Evolutionary conservation across 1,139 yeast species (phyloP).

Genomic region (Yamadazyma conglobata): DNA sequence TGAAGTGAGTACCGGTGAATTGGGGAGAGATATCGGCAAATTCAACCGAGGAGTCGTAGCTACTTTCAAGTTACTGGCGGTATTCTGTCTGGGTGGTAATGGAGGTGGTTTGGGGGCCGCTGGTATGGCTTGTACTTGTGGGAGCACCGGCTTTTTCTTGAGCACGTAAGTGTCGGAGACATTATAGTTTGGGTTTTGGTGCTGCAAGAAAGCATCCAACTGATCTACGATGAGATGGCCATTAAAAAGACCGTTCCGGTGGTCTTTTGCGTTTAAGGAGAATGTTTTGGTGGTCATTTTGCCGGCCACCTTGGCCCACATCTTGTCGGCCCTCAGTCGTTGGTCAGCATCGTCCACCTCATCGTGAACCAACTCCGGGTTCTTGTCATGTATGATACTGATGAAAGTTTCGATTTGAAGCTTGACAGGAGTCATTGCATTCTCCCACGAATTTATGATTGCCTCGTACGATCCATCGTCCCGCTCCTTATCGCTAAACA

Average conservation of each 20-base stretch:
- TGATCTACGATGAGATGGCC: constrained; percentile 35
- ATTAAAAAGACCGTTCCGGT: constrained; percentile 29
- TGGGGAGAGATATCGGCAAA: constrained; percentile 12
- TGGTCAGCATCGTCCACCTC: constrained; percentile 32
- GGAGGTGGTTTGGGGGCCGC: constrained; percentile 19
- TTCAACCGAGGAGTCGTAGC: constrained; percentile 13
- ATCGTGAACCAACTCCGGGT: constrained; percentile 29
- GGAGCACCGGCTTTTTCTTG: constrained; percentile 14
- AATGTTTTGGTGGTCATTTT: constrained; percentile 25
- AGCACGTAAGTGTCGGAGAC: constrained; percentile 32
- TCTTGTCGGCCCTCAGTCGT: constrained; percentile 21
- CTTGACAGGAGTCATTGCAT: constrained; percentile 26
- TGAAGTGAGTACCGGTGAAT: constrained; percentile 12
- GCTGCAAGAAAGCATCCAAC: constrained; percentile 27
- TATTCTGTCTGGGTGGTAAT: constrained; percentile 30
- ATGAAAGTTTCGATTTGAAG: constrained; percentile 38
- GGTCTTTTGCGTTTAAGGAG: constrained; percentile 26
- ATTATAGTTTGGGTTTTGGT: constrained; percentile 26
- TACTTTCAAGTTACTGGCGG: constrained; percentile 10
- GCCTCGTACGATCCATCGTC: constrained; percentile 17
- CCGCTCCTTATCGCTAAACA: constrained; percentile 12
- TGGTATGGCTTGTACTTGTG: constrained; percentile 18
- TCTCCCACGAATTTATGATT: constrained; percentile 35
- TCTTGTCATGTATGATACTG: constrained; percentile 24
- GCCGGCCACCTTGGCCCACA: constrained; percentile 26